Base-by-base conservation (phyloP, 2,329 filamentous ascomycete genomes). In the Fusarium floridanum region DNA sequence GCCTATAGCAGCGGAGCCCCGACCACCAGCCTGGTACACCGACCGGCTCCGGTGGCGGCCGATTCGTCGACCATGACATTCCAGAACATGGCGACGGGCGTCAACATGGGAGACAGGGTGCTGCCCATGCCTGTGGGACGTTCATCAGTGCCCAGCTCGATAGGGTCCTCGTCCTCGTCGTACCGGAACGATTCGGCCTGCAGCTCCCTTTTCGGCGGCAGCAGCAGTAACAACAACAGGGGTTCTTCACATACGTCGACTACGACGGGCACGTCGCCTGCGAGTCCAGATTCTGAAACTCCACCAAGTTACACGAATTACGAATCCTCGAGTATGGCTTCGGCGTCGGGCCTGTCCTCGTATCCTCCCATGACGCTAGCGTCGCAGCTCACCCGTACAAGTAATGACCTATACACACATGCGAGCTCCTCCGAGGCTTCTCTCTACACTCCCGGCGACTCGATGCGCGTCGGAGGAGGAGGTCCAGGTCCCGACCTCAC, bases 111-210 rank as follows among this genome's bases (percentile, higher is more conserved):
- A 27, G 75, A 79, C 14, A 78, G 74, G 59, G 50, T 75, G 32
- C 66, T 80, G 7, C 74, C 77, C 2, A 57, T 66, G 43, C 75
- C 78, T 1, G 63, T 66, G 14, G 69, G 68, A 22, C 71, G 75
- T 27, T 55, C 71, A 12, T 43, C 65, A n/a, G 55, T 80, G 53
- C 57, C 76, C 5, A 76, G 68, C 36, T 72, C 72, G 29, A 64
- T 71, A 55, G 64, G 70, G 16, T 67, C 67, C 37, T 73, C 74
- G n/a, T 80, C 70, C 11, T 70, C 67, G 50, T 73, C 74, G 32
- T 80, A 78, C 68, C 79, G 78, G 61, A 76, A 75, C 66, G 79
- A 79, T 39, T 74, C 80, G 36, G 66, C 72, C 48, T 32, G 48
- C 10, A 77, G 77, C 20, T 76, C 78, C 2, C 53, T 70, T 56